Percentiles rank a stretch among this genome's conserved stretches.
phyloP scores from a whole-genome alignment of 1,139 yeast species.

The Blastobotrys capitulatus region DNA sequence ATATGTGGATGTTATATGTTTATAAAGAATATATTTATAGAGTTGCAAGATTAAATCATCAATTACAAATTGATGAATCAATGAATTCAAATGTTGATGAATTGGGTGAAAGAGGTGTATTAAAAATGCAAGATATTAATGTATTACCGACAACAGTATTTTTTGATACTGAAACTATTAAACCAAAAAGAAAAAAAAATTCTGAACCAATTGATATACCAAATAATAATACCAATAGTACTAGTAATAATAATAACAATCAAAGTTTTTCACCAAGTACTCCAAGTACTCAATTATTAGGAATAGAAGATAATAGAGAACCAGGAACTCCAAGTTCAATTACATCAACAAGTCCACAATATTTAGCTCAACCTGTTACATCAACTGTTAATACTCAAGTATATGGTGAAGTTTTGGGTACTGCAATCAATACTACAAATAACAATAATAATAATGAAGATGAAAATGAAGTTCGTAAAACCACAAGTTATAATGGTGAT shows the following conservation, averaged over 20 bases:
- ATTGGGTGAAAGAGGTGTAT: slow-evolving; percentile 3
- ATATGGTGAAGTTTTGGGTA: slow-evolving; percentile 24
- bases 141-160: slow-evolving; percentile 60
- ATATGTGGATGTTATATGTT: slow-evolving; percentile 67
- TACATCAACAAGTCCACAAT: slow-evolving; percentile 3
- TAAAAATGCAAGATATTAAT: slow-evolving; percentile 33
- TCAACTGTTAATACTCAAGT: slow-evolving; percentile 24
- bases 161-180: slow-evolving; percentile 39
- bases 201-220: neutral
- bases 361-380: slow-evolving; percentile 22
- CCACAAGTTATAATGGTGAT: slow-evolving; percentile 41
- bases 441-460: neutral
- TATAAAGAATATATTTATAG: slow-evolving; percentile 63
- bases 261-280: neutral
- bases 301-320: neutral
- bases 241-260: neutral
- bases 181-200: neutral
- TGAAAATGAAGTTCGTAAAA: neutral
- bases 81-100: neutral
- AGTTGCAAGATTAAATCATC: slow-evolving; percentile 40
- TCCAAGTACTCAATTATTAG: slow-evolving; percentile 6
- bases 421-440: neutral
- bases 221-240: neutral
- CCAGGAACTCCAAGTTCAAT: neutral
- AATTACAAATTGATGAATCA: slow-evolving; percentile 3